phyloP scores from a whole-genome alignment of 2,329 filamentous ascomycete species.

The Penicillium freii region DNA sequence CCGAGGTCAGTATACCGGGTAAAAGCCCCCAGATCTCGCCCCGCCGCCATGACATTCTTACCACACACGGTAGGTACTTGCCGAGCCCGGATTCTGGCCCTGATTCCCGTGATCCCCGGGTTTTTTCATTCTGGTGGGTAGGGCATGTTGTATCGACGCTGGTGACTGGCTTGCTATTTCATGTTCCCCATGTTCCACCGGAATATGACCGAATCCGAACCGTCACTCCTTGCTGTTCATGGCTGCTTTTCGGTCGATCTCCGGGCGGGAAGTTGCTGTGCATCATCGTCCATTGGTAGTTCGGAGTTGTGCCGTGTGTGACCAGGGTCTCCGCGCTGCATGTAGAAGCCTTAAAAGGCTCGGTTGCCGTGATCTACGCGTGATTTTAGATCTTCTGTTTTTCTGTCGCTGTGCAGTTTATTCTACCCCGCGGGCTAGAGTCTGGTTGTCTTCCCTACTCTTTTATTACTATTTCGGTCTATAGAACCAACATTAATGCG shows the following conservation, averaged over 20 bases:
- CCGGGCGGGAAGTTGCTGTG: conserved; percentile 15
- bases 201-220: conserved; percentile 11
- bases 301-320: conserved; percentile 15
- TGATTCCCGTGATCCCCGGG: neutral
- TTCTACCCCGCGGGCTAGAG: neutral
- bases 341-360: conserved; percentile 8
- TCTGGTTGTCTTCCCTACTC: neutral
- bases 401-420: neutral
- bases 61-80: neutral
- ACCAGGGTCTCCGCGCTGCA: neutral
- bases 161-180: neutral
- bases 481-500: neutral
- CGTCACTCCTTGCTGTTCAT: conserved; percentile 11
- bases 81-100: neutral
- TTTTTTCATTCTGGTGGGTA: neutral
- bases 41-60: neutral
- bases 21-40: conserved; percentile 3
- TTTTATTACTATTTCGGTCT: neutral
- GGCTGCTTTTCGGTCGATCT: conserved; percentile 16
- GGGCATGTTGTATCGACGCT: neutral
- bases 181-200: conserved; percentile 2
- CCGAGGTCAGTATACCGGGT: neutral
- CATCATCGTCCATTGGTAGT: neutral
- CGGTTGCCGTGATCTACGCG: neutral
- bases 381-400: neutral